Evolutionary conservation across 2,329 filamentous ascomycete species (phyloP).

Genomic region (Camptophora hylomeconis): DNA sequence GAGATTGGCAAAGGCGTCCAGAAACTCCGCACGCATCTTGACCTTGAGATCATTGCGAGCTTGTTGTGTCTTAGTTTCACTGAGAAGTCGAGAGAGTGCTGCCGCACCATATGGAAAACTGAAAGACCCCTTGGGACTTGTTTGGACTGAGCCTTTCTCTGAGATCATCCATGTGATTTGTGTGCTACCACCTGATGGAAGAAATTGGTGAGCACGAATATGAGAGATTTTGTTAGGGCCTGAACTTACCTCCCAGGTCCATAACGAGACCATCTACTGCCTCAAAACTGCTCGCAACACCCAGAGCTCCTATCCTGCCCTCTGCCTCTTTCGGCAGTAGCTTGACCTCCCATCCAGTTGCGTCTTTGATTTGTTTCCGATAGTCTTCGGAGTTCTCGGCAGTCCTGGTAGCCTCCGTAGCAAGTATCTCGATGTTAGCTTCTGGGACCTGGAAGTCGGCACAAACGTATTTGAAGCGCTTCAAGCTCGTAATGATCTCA

Average conservation of each 20-base stretch:
- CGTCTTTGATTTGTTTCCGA: conserved; percentile 50
- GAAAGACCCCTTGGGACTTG: conserved; percentile 43
- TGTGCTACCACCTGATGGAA: conserved; percentile 24
- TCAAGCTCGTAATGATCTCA: conserved; percentile 52
- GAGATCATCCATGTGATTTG: conserved; percentile 56
- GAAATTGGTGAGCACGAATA: not conserved
- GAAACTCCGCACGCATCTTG: conserved; percentile 44
- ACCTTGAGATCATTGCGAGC: conserved; percentile 23
- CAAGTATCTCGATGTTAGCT: conserved; percentile 58
- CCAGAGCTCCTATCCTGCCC: conserved; percentile 69
- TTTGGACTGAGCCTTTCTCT: conserved; percentile 34
- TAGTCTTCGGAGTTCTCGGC: conserved; percentile 62
- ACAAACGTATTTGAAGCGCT: conserved; percentile 60
- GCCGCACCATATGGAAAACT: conserved; percentile 61
- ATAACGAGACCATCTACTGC: conserved; percentile 67
- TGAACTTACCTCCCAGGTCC: conserved; percentile 50
- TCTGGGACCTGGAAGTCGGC: conserved; percentile 52
- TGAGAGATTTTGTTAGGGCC: not conserved
- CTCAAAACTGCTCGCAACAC: conserved; percentile 62
- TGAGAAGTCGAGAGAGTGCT: conserved; percentile 45
- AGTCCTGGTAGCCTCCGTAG: conserved; percentile 78
- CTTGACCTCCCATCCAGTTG: conserved; percentile 55
- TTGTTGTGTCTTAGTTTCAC: conserved; percentile 23
- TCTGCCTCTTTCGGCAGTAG: conserved; percentile 70
- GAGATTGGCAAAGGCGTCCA: conserved; percentile 44